A percentile compares a stretch with the other conserved stretches of the same genome.
Evolutionary conservation across 495 filamentous ascomycete genomes (phyloP).

Genomic region (Penicillium cinerascens): DNA sequence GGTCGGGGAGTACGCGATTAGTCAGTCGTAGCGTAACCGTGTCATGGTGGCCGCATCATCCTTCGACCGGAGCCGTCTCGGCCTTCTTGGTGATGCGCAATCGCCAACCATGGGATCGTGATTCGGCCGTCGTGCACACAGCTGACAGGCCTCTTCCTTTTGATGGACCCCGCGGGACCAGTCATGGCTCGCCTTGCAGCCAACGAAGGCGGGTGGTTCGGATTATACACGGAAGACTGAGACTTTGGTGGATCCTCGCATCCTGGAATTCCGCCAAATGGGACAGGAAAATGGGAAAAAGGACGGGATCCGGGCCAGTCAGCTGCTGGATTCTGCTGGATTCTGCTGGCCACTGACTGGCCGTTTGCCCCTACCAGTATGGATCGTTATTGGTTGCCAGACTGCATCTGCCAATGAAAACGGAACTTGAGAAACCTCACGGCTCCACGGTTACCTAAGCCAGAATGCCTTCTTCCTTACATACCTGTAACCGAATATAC

Average conservation of each 20-base stretch:
- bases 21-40: constrained; percentile 23
- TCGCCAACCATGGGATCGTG: constrained; percentile 15
- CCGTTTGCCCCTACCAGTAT: no score
- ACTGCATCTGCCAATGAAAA: no score
- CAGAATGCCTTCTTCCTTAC: constrained; percentile 5
- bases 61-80: background rate
- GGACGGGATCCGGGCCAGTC: constrained; percentile 18
- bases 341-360: no score
- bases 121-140: constrained; percentile 15
- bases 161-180: background rate
- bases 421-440: background rate
- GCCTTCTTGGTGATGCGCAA: constrained; percentile 3
- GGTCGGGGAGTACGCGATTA: constrained; percentile 22
- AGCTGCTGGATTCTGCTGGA: constrained; percentile 2
- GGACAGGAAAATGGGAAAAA: constrained; percentile 9
- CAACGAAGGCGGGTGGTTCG: constrained; percentile 25
- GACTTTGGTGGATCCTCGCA: constrained; percentile 18
- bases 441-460: background rate
- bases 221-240: constrained; percentile 21
- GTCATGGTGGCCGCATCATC: constrained; percentile 14
- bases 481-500: background rate
- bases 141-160: background rate
- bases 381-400: no score
- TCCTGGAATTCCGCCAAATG: constrained; percentile 23
- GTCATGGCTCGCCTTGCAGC: background rate